Conservation (phyloP, 805 yeast genomes). For the Kazachstania taianensis region DNA sequence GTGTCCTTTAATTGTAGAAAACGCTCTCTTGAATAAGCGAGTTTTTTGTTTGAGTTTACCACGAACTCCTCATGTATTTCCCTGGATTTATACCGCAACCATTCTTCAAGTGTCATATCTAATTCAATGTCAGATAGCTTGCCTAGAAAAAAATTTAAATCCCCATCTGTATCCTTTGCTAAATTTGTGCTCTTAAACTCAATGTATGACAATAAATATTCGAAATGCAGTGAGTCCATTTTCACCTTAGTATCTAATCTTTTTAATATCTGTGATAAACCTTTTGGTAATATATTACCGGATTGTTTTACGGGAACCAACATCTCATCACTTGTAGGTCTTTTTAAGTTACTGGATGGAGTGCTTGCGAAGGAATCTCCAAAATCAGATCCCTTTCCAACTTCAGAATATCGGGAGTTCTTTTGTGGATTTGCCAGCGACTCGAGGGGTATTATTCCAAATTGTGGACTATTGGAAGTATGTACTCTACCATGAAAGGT, state of each 20-base stretch:
- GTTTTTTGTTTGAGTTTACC: conserved; percentile 41
- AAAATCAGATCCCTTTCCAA: too few species aligned
- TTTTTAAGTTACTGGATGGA: too few species aligned
- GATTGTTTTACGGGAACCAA: too few species aligned
- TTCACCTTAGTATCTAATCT: not conserved
- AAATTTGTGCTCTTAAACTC: conserved; percentile 20
- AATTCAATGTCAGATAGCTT: conserved; percentile 64
- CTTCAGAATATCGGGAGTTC: too few species aligned
- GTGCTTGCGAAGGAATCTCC: too few species aligned
- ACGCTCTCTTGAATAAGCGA: conserved; percentile 31
- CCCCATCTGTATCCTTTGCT: conserved; percentile 54
- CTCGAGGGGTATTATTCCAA: too few species aligned
- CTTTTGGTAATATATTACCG: too few species aligned
- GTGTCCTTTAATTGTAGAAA: conserved; percentile 10
- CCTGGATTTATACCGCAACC: conserved; percentile 47
- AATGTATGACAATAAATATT: conserved; percentile 20
- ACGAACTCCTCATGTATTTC: conserved; percentile 40
- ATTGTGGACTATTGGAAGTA: too few species aligned
- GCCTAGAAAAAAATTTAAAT: conserved; percentile 50
- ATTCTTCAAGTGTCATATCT: conserved; percentile 57
- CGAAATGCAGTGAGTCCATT: conserved; percentile 18
- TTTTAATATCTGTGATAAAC: not conserved
- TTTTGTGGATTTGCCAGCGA: too few species aligned
- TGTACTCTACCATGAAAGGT: too few species aligned
- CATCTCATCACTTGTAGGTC: too few species aligned